Conservation (phyloP, 139 green algal genomes). For the Picochlorum costavermella region DNA sequence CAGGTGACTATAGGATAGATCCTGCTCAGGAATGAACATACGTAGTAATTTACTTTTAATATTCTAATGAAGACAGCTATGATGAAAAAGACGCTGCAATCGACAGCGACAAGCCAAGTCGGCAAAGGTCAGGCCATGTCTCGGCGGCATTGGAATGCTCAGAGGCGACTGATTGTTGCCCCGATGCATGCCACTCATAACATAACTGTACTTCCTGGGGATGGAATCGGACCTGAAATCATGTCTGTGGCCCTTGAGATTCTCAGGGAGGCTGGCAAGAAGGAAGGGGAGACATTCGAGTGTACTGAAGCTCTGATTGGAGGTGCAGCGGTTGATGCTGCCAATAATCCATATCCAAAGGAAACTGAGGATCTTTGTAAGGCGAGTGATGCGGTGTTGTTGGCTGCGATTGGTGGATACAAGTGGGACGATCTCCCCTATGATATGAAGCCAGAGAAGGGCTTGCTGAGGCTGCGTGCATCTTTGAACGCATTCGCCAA, state of each 20-base stretch:
- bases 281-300: conserved; percentile 64
- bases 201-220: conserved; percentile 83
- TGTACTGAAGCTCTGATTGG: conserved; percentile 82
- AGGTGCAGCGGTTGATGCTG: conserved; percentile 89
- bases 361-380: conserved; percentile 79
- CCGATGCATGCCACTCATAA: conserved; percentile 40
- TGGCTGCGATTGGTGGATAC: conserved; percentile 92
- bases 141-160: not conserved
- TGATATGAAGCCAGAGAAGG: conserved; percentile 78
- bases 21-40: too few species aligned
- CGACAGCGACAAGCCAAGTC: too few species aligned
- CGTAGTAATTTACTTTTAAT: too few species aligned
- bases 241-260: conserved; percentile 70
- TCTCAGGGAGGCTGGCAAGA: conserved; percentile 58
- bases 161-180: conserved; percentile 1
- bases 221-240: conserved; percentile 98
- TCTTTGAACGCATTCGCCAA: conserved; percentile 94
- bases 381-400: conserved; percentile 79
- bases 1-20: too few species aligned
- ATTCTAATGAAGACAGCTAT: too few species aligned
- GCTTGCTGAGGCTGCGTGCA: conserved; percentile 80
- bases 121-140: too few species aligned
- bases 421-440: conserved; percentile 93
- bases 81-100: too few species aligned
- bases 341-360: conserved; percentile 73